Conservation (phyloP, 768 basidiomycete genomes). For the Baorangia bicolor region DNA sequence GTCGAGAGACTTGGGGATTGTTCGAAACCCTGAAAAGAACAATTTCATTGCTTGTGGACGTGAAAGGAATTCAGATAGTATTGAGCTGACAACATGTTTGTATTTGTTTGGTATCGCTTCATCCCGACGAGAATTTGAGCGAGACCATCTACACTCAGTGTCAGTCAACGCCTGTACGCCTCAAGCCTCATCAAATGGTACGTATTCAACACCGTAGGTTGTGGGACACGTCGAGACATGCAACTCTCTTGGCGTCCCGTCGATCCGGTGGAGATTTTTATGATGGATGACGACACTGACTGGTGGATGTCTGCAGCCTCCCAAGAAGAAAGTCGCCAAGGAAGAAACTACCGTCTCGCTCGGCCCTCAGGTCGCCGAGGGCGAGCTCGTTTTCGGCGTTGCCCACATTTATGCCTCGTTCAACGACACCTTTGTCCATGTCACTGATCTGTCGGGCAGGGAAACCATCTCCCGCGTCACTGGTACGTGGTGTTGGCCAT, state of each 20-base stretch:
- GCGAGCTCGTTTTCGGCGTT: slow-evolving; percentile 96
- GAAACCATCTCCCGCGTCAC: slow-evolving; percentile 99
- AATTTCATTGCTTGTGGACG: no score
- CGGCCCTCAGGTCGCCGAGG: slow-evolving; percentile 94
- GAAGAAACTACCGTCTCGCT: slow-evolving; percentile 86
- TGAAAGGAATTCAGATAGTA: no score
- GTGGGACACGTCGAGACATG: background rate
- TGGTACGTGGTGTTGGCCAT: slow-evolving; percentile 47
- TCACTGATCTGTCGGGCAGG: slow-evolving; percentile 98
- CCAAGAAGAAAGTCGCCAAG: slow-evolving; percentile 80
- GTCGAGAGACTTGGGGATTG: no score
- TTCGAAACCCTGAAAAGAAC: no score
- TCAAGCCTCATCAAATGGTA: slow-evolving; percentile 38
- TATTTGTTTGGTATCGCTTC: slow-evolving; percentile 14
- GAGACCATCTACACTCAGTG: background rate
- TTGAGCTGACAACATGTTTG: slow-evolving; percentile 21
- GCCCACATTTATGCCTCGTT: slow-evolving; percentile 99
- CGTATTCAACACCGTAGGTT: slow-evolving; percentile 16
- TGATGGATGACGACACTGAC: slow-evolving; percentile 55
- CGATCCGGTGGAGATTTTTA: background rate
- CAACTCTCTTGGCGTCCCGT: background rate
- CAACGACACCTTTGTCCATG: slow-evolving; percentile 99
- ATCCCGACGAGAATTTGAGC: slow-evolving; percentile 4
- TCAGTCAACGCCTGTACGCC: slow-evolving; percentile 22
- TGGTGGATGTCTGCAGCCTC: slow-evolving; percentile 63